A percentile compares a stretch with the other conserved stretches of the same genome.
These are phyloP conservation scores for Phylloboletellus chloephorus DNA, from an alignment of 1,284 basidiomycete genomes.

Conservation along the genomic window DNA sequence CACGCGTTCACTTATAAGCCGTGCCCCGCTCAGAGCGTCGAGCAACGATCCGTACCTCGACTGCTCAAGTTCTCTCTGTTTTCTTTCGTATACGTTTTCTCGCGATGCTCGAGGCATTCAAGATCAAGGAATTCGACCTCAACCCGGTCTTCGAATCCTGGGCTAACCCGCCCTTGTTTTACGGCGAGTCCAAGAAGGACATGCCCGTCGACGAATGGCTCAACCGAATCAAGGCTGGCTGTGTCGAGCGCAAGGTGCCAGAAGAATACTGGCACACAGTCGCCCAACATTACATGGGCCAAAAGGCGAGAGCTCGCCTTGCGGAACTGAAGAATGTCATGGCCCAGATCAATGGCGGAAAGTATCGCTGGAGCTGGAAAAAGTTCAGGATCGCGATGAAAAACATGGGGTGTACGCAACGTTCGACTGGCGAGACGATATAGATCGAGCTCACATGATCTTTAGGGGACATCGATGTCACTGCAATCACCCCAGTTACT, in stretches of 20 bases:
- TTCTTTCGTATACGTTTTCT: slow-evolving; percentile 1
- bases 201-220: slow-evolving; percentile 65
- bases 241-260: slow-evolving; percentile 60
- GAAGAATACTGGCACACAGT: slow-evolving; percentile 76
- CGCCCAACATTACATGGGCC: slow-evolving; percentile 65
- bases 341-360: slow-evolving; percentile 64
- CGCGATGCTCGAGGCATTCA: slow-evolving; percentile 64
- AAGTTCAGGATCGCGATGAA: slow-evolving; percentile 69
- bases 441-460: slow-evolving; percentile 4
- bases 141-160: slow-evolving; percentile 58
- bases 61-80: slow-evolving; percentile 6
- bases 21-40: slow-evolving; percentile 9
- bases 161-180: slow-evolving; percentile 58
- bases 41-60: slow-evolving; percentile 15
- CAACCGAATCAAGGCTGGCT: slow-evolving; percentile 59
- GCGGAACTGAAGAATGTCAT: slow-evolving; percentile 66
- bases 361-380: slow-evolving; percentile 75
- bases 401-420: slow-evolving; percentile 69
- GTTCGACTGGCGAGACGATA: slow-evolving; percentile 6
- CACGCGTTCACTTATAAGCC: slow-evolving; percentile 28
- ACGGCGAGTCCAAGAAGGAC: slow-evolving; percentile 63
- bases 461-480: slow-evolving; percentile 55
- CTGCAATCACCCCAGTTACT: slow-evolving; percentile 54
- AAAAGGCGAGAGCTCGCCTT: slow-evolving; percentile 56
- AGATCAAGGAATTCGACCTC: slow-evolving; percentile 67